Conservation (phyloP, 2,329 filamentous ascomycete genomes). For the Peltaster fructicola region DNA sequence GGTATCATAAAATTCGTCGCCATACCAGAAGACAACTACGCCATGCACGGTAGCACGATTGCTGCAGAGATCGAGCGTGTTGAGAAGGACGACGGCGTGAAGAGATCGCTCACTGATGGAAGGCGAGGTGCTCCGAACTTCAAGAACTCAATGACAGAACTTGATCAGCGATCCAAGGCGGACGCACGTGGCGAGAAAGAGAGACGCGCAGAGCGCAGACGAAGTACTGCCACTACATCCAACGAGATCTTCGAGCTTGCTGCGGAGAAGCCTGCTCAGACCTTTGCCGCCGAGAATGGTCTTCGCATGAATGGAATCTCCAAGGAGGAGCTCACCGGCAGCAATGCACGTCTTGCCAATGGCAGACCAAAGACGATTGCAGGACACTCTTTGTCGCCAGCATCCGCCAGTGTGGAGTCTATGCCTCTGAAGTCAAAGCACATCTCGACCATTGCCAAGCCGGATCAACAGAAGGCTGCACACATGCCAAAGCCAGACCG, state of each 20-base stretch:
- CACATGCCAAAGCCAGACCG: no score
- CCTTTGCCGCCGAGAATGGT: constrained; percentile 11
- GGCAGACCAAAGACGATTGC: constrained; percentile 14
- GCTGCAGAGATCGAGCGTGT: constrained; percentile 47
- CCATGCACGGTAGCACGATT: constrained; percentile 52
- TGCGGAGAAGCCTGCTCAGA: no score
- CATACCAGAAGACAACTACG: constrained; percentile 53
- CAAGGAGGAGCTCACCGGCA: constrained; percentile 7
- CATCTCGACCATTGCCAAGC: neutral
- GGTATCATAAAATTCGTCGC: constrained; percentile 58
- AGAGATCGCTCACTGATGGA: constrained; percentile 18
- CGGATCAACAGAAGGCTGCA: neutral
- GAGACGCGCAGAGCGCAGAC: constrained; percentile 1
- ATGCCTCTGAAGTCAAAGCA: no score
- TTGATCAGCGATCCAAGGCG: constrained; percentile 4
- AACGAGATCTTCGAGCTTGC: constrained; percentile 13
- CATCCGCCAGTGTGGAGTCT: neutral
- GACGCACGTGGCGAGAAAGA: constrained; percentile 1
- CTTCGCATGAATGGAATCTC: constrained; percentile 18
- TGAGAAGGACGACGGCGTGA: constrained; percentile 27
- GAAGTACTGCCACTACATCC: constrained; percentile 3
- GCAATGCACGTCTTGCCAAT: constrained; percentile 5
- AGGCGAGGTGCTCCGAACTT: constrained; percentile 14
- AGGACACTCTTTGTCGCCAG: constrained; percentile 3
- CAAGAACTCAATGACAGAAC: constrained; percentile 1